Base-by-base conservation (phyloP, 2,329 filamentous ascomycete species). In the Trichophyton schoenleinii region DNA sequence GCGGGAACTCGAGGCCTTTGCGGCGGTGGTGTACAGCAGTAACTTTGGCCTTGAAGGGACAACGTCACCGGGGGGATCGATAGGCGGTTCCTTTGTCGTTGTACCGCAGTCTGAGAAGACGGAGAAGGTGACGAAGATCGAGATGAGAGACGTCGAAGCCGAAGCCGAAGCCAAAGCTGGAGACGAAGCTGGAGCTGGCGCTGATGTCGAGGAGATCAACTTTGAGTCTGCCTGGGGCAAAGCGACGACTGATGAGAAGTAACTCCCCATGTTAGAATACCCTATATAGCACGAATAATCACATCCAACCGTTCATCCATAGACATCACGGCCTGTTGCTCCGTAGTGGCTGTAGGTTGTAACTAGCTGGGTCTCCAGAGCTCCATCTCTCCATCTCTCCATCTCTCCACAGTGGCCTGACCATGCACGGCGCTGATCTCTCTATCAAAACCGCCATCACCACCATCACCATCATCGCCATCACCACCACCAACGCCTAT, bases 1-100 rank as follows among this genome's bases (percentile, higher is more conserved):
- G 0, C 73, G 74, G n/a, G 76, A 79, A 64, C 66, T 79, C 15
- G 77, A 78, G 61, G 75, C 76, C 1, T 79, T 79, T 66, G 77
- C 77, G 0, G 77, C 77, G 3, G 76, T 79, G 18, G 74, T 79
- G n/a, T 79, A 78, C 63, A 78, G 76, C 61, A 78, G 75, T 22
- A 78, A 79, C 64, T 74, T 78, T 58, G 57, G 41, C 5, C 57
- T 42, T 15, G 57, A 31, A 20, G 20, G 13, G 11, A 8, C 18
- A 11, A 18, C 22, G 25, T 52, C 57, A 25, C 38, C 15, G 3
- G 25, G 57, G 2, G 38, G 41, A 1, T 59, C 42, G 8, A 11
- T 48, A 46, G 57, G 41, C 13, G 31, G 31, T 18, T 44, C 53
- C 5, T 59, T 42, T 13, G 57, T 59, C 8, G 57, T 46, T 9